Percentiles rank a stretch among this genome's conserved stretches.
Conservation (phyloP, 768 basidiomycete genomes). For the Leucosporidium yakuticum region DNA sequence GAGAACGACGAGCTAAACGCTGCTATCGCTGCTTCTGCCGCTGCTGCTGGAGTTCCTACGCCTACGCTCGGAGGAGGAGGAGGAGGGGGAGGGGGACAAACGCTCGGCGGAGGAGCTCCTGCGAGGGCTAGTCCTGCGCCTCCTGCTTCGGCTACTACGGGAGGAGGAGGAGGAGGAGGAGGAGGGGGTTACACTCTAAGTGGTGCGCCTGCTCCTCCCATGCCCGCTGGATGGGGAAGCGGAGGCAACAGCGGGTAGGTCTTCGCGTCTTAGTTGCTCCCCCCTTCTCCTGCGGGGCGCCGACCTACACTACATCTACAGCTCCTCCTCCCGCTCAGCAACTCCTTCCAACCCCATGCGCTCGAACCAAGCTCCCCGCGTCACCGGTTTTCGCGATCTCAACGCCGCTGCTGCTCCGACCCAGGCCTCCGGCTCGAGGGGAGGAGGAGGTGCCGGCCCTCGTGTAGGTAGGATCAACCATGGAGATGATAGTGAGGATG, state of each 20-base stretch:
- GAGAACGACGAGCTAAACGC: neutral
- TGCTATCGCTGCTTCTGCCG: neutral
- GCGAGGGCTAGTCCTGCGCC: neutral
- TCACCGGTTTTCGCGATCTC: constrained; percentile 29
- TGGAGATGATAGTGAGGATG: constrained; percentile 48
- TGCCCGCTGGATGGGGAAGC: constrained; percentile 21
- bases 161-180: neutral
- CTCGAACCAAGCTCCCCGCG: constrained; percentile 18
- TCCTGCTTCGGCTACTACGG: neutral
- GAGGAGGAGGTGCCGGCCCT: neutral
- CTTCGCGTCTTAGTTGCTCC: neutral
- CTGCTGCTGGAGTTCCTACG: neutral
- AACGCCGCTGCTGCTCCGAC: constrained; percentile 3
- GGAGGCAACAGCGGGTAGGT: neutral
- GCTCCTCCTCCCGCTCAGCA: constrained; percentile 6
- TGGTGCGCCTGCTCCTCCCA: constrained; percentile 17
- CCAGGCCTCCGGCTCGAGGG: neutral
- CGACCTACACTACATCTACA: neutral
- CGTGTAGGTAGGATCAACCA: constrained; percentile 7
- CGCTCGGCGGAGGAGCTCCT: constrained; percentile 8
- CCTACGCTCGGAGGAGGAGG: neutral
- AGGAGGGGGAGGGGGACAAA: neutral
- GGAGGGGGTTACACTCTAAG: constrained; percentile 18
- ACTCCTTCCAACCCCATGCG: constrained; percentile 21
- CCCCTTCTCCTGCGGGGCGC: neutral